These are phyloP conservation scores for Entomortierella beljakovae DNA, from an alignment of 192 early-diverging fungal species.

Conservation along the genomic window DNA sequence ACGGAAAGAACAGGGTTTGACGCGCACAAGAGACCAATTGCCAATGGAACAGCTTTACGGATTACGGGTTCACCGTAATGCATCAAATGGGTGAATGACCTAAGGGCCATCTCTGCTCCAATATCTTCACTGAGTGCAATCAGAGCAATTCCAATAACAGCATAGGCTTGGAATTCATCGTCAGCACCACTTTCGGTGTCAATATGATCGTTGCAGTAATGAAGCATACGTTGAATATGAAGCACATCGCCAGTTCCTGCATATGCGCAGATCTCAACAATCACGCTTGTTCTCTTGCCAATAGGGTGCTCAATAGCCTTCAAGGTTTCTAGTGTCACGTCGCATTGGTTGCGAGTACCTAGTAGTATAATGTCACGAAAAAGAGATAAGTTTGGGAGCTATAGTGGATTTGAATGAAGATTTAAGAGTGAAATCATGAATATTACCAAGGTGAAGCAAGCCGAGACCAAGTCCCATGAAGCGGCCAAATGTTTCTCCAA, in stretches of 20 bases:
- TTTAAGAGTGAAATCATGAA: no score
- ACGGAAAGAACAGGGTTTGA: conserved; percentile 95
- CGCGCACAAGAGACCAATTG: conserved; percentile 93
- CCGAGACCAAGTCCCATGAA: conserved; percentile 96
- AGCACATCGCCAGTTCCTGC: conserved; percentile 96
- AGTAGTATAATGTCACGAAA: not conserved
- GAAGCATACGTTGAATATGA: conserved; percentile 96
- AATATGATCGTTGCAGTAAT: conserved; percentile 94
- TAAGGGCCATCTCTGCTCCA: conserved; percentile 95
- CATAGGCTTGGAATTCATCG: conserved; percentile 92
- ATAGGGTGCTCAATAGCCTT: conserved; percentile 96
- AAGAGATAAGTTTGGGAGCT: not conserved
- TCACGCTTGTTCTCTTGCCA: conserved; percentile 86
- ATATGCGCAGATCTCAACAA: conserved; percentile 92
- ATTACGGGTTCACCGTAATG: conserved; percentile 98
- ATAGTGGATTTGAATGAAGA: not conserved
- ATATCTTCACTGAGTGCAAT: conserved; percentile 98
- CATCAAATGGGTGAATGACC: conserved; percentile 98
- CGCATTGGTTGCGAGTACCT: conserved; percentile 89
- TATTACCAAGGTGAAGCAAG: conserved; percentile 84
- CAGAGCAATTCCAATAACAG: conserved; percentile 94
- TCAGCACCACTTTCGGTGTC: conserved; percentile 83
- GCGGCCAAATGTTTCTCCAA: conserved; percentile 88
- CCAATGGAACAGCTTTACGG: conserved; percentile 93
- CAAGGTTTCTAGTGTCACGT: conserved; percentile 92